Percentiles rank a stretch among this genome's conserved stretches.
Conservation (phyloP, 306 rosid species). For the Begonia fuchsioides region DNA sequence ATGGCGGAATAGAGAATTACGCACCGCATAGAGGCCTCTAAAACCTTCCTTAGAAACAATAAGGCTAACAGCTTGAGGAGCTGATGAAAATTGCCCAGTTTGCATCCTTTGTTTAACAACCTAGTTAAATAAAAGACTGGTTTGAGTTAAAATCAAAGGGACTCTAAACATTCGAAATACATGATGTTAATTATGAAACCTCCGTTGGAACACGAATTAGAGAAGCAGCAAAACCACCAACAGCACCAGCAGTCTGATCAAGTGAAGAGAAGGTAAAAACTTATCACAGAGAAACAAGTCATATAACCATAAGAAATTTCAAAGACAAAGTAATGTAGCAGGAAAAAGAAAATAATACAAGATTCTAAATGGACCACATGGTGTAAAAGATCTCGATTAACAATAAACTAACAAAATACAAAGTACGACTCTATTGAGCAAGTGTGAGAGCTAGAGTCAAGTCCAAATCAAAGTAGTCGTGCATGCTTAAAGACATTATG, state of each 20-base stretch:
- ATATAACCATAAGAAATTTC: neutral
- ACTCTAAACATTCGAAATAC: conserved; percentile 9
- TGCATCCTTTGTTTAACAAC: conserved; percentile 98
- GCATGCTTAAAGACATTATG: too few relatives aligned
- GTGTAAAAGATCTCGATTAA: too few relatives aligned
- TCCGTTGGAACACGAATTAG: conserved; percentile 94
- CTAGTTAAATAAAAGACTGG: conserved; percentile 25
- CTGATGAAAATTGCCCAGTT: conserved; percentile 83
- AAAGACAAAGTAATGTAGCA: neutral
- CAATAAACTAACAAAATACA: too few relatives aligned
- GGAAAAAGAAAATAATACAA: neutral
- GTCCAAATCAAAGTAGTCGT: too few relatives aligned
- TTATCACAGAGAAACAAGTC: neutral
- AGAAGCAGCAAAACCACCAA: conserved; percentile 90
- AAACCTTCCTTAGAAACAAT: conserved; percentile 72
- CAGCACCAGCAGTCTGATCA: conserved; percentile 84
- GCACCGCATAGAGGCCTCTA: conserved; percentile 77
- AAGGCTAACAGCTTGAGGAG: conserved; percentile 66
- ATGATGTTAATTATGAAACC: conserved; percentile 28
- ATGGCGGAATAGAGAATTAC: conserved; percentile 4
- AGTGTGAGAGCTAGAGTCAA: too few relatives aligned
- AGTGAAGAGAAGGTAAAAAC: conserved; percentile 3
- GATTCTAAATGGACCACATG: neutral
- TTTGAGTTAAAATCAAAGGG: conserved; percentile 9
- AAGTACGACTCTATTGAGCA: too few relatives aligned